A percentile compares a stretch with the other conserved stretches of the same genome.
Conservation (phyloP, 169 alveolate species). For the Plasmodium malariae region DNA sequence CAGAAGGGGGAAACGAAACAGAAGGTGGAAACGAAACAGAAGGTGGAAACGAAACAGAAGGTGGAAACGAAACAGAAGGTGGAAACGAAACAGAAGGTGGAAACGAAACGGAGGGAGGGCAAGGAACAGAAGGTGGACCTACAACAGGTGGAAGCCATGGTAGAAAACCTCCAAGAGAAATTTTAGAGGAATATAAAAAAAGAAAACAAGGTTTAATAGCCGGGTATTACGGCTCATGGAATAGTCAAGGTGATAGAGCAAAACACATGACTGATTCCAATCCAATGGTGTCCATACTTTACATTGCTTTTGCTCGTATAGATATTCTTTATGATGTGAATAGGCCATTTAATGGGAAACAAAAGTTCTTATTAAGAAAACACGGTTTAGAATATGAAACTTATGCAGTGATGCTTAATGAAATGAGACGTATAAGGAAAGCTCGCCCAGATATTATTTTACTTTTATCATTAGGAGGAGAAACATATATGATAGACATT, state of each 20-base stretch:
- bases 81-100: slow-evolving; percentile 5
- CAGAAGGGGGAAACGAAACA: background rate
- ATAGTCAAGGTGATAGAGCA: slow-evolving; percentile 64
- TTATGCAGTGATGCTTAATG: slow-evolving; percentile 51
- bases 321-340: slow-evolving; percentile 51
- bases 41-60: background rate
- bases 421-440: slow-evolving; percentile 54
- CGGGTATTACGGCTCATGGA: slow-evolving; percentile 57
- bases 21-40: background rate
- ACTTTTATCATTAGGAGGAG: slow-evolving; percentile 67
- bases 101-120: background rate
- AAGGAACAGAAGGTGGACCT: background rate
- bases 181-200: slow-evolving; percentile 52
- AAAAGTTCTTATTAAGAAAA: slow-evolving; percentile 27
- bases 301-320: slow-evolving; percentile 59
- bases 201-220: slow-evolving; percentile 41
- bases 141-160: slow-evolving; percentile 20
- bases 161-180: slow-evolving; percentile 58
- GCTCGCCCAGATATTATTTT: slow-evolving; percentile 57
- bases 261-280: slow-evolving; percentile 43
- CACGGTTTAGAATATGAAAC: slow-evolving; percentile 68
- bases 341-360: slow-evolving; percentile 52
- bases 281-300: slow-evolving; percentile 34
- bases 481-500: slow-evolving; percentile 56
- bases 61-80: background rate